Base-by-base conservation (phyloP, 2,329 filamentous ascomycete species). In the Diaporthe sp. region DNA sequence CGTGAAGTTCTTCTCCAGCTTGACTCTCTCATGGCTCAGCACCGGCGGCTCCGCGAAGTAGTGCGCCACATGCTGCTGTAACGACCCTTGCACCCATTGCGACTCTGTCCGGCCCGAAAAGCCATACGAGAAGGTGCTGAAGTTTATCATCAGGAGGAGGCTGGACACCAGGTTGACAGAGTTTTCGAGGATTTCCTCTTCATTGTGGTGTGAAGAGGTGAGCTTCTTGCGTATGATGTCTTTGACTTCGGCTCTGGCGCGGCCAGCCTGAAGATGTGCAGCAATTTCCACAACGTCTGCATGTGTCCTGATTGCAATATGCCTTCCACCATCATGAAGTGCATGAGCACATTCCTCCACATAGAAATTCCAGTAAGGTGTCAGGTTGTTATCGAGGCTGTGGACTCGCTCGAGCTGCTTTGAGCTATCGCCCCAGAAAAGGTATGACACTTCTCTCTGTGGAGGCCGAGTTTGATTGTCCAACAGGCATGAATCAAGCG, bases 1-100 rank as follows among this genome's bases (percentile, higher is more conserved):
- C 19, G 75, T 79, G 69, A 81, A 80, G 1, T 76, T 68, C 25
- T 75, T 78, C 6, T 76, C 76, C 0, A 79, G 47, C 56, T 77
- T 80, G 17, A 77, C 72, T 1, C 32, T 51, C 22, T 76, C 76
- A 22, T 76, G 61, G n/a, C 39, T 22, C 0, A 65, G 32, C 3
- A 56, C 12, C 9, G 56, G 58, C 1, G 56, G 30, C 5, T 35
- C 30, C 1, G 55, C 27, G 5, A 74, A 74, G 42, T 71, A 47
- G 3, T 65, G n/a, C 22, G 17, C 47, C 1, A 74, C 30, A 37
- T 47, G 58, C 19, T 71, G 32, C 32, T 39, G 32, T 3, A 71
- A 2, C 1, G 68, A 66, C 17, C 56, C 37, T 15, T 66, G 44
- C 19, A 1, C 44, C 72, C 72, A 74, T 4, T 13, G 9, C 2